Evolutionary conservation across 2,329 filamentous ascomycete genomes (phyloP), one percentile per base, ranked within the genome.

Genomic region (Pleurostoma richardsiae): DNA sequence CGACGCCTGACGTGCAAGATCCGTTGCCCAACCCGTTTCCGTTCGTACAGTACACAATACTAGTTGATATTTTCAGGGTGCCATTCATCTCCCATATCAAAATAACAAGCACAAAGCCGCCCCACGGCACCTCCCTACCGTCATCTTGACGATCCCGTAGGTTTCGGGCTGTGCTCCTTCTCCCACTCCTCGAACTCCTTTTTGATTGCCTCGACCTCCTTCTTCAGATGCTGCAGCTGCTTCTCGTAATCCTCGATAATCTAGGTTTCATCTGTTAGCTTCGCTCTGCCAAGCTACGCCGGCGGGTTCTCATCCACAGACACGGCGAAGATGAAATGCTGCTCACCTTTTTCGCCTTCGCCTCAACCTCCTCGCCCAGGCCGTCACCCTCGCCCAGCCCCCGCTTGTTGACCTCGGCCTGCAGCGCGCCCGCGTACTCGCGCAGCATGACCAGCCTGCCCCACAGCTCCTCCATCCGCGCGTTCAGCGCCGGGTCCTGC

Each of bases 401-500:
- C 46, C 84, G 72, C 67, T 82, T 84, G 61, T 85, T 86, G 48
- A 89, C 76, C 70, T 94, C 88, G 56, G 80, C 81, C 59, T 85
- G 85, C 55, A 95, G 66, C 57, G 82, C 78, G 54, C 85, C 80
- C 27, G 86, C 85, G 54, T 89, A 82, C 51, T 87, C 86, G 53
- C 86, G 75, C 42, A 94, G 71, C 36, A 85, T 79, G 42, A 90
- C 85, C 69, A 94, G 79, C 41, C 88, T 74, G 53, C 88, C 90
- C 88, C 88, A 94, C 40, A 94, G 82, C 70, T 94, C 88, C 65
- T 94, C 89, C 60, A 89, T 85, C 54, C 87, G 74, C 3, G 87
- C 88, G 36, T 80, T 79, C 46, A 92, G 75, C 6, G 83, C 83
- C 6, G 89, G 88, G 59, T 94, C 88, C 53, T 83, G 82, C 29